Base-by-base conservation (phyloP, 768 basidiomycete genomes). In the Neoboletus subvelutipes region DNA sequence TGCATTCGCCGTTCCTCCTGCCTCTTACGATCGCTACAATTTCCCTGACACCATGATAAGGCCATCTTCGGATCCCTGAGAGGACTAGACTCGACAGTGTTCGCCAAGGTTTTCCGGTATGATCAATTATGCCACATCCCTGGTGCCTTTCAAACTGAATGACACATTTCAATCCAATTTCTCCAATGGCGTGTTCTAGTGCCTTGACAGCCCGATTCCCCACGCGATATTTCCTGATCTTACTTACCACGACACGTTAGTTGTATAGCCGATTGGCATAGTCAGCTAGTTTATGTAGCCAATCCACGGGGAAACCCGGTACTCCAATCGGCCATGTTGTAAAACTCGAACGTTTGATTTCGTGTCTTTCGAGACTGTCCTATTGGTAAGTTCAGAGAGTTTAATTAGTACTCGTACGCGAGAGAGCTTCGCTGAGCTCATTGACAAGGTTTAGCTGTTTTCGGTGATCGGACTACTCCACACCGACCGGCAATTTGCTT, bases 341-440 rank as follows among this genome's bases (percentile, higher is more conserved):
- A 41, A 57, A 45, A 8, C 45, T 28, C n/a, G 55, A 52, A 41
- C 53, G 57, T 56, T 52, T 54, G 57, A 49, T 18, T 46, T 40
- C 48, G 52, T 37, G 50, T 45, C 41, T 56, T 59, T 53, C 28
- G 50, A 42, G 43, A 48, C 20, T 22, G 41, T 45, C 31, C 58
- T 62, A 50, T 51, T 56, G 57, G 42, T 48, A 64, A 49, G 68
- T 68, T 68, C 40, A n/a, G 43, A 57, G 26, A 57, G 61, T 36
- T 64, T 64, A 73, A 67, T 67, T 58, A 42, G 48, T n/a, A 42
- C 54, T 26, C 13, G 2, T 52, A 57, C 46, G 55, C 58, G 59
- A 59, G 43, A 59, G 22, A 62, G 49, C 58, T 70, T 71, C 65
- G 67, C 68, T 71, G 69, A 69, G 64, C 69, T 67, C 41, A 31